Base-by-base conservation (phyloP, 768 basidiomycete genomes). In the Mrakia blollopis region DNA sequence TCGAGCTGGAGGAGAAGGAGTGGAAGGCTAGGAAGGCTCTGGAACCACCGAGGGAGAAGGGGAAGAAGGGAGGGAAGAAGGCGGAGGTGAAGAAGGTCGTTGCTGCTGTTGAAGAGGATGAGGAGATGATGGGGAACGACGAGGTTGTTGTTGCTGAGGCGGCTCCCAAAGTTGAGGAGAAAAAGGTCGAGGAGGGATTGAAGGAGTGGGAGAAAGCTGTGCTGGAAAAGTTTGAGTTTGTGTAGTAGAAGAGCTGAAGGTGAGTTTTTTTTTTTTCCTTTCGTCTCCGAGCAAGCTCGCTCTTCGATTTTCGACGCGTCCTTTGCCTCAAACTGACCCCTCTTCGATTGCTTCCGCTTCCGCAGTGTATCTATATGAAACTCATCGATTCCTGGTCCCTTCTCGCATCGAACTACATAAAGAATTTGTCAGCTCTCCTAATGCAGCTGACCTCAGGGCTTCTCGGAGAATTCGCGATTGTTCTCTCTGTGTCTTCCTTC, bases 141-240 rank as follows among this genome's bases (percentile, higher is more conserved):
- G 86, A 86, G 67, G 92, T 92, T 13, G 80, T 87, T 69, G 82
- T 85, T 75, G 84, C 83, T 52, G 83, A 83, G 72, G 84, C 87
- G 77, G 80, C 82, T 39, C 89, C 88, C 18, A 88, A 88, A 78
- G 84, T 84, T 52, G 62, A 62, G 28, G 77, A 78, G 30, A 77
- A 47, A 14, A 44, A 67, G 21, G 37, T 14, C 14, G 47, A 71
- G 52, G 52, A 76, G 62, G 75, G 41, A 9, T 25, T 75, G 73
- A 54, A 74, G 21, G 86, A 87, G 73, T 98, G 96, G 96, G 96
- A 98, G 83, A 85, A 88, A 76, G 89, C 89, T 81, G 87, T 98
- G 67, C 85, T 94, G 65, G 87, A 88, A 78, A 86, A 87, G 72
- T 76, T 76, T 37, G 54, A 73, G 37, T 60, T 30, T 8, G 54